Base-by-base conservation (phyloP, 116 monocot genomes). In the Zostera marina region DNA sequence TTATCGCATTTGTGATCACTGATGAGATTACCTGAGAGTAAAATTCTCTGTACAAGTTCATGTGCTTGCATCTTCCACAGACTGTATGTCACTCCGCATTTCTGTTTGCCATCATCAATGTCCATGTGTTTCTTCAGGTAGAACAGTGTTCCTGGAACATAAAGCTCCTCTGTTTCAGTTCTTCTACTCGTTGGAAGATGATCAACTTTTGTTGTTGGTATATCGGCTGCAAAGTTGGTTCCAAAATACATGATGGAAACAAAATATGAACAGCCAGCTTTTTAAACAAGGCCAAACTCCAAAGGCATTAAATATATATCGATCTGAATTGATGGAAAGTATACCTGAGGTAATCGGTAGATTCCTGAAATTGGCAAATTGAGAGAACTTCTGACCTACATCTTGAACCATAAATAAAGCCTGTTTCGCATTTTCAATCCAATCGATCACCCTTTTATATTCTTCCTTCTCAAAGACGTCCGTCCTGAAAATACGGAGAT, bases 1-100 rank as follows among this genome's bases (percentile, higher is more conserved):
- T 66, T 89, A 11, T 96, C 89, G 53, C 96, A 96, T 63, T 66
- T 85, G 68, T 96, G 96, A 74, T 96, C 96, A 42, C 85, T 85
- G 11, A 96, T 82, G 44, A 82, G 58, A 44, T 82, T 96, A 2
- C 96, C 82, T 11, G 85, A 85, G 1, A 96, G 73, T 21, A 78
- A 23, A 65, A 96, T 89, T 58, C 72, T 77, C 59, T 76, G 72
- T 47, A 89, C 77, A 52, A 85, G 79, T 41, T 89, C 75, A n/a
- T 74, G 74, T 3, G 85, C 63, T 23, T 70, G 22, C 62, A 85
- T 62, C 73, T 75, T 82, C 96, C 88, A 96, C 3, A 96, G 69
- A 5, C 77, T 72, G 53, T 76, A 96, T 11, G 60, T 72, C 46
- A 76, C 75, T 38, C 14, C 78, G 15, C 62, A 63, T 66, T 67